Evolutionary conservation across 129 eudicot genomes (phyloP).

Genomic region (Centella asiatica): DNA sequence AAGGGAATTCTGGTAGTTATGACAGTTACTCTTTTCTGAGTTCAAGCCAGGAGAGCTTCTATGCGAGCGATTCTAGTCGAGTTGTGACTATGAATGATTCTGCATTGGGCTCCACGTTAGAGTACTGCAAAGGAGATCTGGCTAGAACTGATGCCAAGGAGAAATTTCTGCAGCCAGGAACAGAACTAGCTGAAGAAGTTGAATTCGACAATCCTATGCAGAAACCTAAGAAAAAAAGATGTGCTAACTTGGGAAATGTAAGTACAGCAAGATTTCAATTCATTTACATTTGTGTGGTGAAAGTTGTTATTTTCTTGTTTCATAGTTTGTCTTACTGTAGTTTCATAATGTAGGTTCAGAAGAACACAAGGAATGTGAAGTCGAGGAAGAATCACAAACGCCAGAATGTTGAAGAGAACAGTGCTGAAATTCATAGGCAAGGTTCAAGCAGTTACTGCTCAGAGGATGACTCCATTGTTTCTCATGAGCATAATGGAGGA

Average conservation of each 20-base stretch:
- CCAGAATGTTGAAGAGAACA: slow-evolving; percentile 20
- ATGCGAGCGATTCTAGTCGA: not conserved
- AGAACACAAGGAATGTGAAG: slow-evolving; percentile 40
- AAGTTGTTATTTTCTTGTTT: not conserved
- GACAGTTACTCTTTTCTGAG: not conserved
- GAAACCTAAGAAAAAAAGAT: slow-evolving; percentile 47
- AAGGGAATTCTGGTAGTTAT: no score
- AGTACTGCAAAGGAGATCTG: not conserved
- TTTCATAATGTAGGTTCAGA: slow-evolving; percentile 28
- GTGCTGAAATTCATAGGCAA: slow-evolving; percentile 13
- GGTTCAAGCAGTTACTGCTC: slow-evolving; percentile 37
- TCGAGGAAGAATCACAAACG: slow-evolving; percentile 29
- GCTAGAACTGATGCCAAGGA: no score
- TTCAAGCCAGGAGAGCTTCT: not conserved
- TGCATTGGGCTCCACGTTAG: not conserved
- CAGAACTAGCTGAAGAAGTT: not conserved
- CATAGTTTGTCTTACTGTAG: not conserved
- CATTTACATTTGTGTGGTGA: not conserved
- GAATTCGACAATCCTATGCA: slow-evolving; percentile 7
- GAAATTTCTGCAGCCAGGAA: not conserved
- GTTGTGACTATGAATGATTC: not conserved
- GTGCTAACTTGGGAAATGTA: slow-evolving; percentile 28
- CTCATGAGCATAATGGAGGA: slow-evolving; percentile 17
- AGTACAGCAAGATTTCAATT: slow-evolving; percentile 6
- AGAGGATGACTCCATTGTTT: slow-evolving; percentile 48